Evolutionary conservation across 345 rosid genomes (phyloP).

Genomic region (Mangifera indica): DNA sequence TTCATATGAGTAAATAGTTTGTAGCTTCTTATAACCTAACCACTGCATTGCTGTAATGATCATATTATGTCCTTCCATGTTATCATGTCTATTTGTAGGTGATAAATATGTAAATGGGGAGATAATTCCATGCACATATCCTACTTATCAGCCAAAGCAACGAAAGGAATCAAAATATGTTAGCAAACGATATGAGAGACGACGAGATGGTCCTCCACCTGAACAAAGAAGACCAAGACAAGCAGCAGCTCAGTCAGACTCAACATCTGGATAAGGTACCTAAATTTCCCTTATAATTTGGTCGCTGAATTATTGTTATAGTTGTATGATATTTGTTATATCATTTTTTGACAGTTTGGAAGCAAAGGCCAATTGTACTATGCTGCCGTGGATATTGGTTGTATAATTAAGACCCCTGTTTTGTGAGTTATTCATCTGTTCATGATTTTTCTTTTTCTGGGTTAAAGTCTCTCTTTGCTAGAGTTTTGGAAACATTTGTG

Average conservation of each 20-base stretch:
- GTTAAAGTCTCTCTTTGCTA: neutral
- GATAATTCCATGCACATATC: constrained; percentile 86
- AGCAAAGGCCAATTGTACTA: neutral
- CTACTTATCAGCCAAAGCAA: constrained; percentile 88
- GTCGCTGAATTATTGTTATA: neutral
- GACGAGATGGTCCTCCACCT: constrained; percentile 82
- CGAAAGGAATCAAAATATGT: constrained; percentile 57
- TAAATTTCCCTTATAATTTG: neutral
- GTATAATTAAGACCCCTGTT: neutral
- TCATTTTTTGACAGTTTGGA: neutral
- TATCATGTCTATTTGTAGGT: constrained; percentile 34
- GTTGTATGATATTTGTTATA: neutral
- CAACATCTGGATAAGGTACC: constrained; percentile 41
- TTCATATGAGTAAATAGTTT: neutral
- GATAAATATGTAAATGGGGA: constrained; percentile 94
- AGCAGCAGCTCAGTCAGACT: constrained; percentile 47
- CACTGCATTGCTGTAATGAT: neutral
- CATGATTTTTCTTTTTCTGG: neutral
- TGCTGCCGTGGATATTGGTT: neutral
- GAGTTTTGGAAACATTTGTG: neutral
- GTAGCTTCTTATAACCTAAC: too few species aligned
- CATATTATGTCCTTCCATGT: neutral
- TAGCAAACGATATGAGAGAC: constrained; percentile 72
- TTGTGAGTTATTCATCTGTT: neutral
- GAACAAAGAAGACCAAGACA: constrained; percentile 60